Base-by-base conservation (phyloP, 202 grass and related monocot species). In the Eragrostis tef region DNA sequence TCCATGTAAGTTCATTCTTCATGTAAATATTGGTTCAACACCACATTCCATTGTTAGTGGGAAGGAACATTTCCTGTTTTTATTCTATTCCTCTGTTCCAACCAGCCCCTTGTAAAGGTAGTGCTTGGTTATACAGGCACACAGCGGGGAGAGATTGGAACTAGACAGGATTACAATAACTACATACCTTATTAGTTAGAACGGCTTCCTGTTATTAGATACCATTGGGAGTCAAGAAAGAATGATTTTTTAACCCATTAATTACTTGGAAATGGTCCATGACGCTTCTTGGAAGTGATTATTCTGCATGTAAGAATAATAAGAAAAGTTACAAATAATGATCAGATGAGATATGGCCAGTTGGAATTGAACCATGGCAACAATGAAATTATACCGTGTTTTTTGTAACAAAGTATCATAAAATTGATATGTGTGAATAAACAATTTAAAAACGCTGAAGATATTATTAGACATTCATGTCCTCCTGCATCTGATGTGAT, bases 1-100 rank as follows among this genome's bases (percentile, higher is more conserved):
- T 88, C 79, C 69, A 61, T 85, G 72, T 72, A 73, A 58, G 22
- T 81, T 54, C 48, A 51, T 65, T 67, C 7, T 56, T 65, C 7
- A 14, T 64, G 87, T 85, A 85, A 81, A 73, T 82, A 81, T 43
- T 27, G 59, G 11, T 1, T 17, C 6, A 45, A 42, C 56, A 24
- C 2, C 24, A 12, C 19, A 19, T 2, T 21, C 52, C 7, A 56
- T 56, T 8, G 21, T 56, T 21, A 21, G 19, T 56, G 9, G 19
- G 7, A 56, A 20, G 17, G 7, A 56, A 53, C 0, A 9, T n/a
- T 21, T 56, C 52, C 19, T 20, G 19, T 56, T 56, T 20, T 21
- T 2, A 5, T 54, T 20, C 15, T 52, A 52, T 20, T 54, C 17
- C 5, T 6, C 51, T 8, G 15, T 52, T 52, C 47, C 13, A 49